Evolutionary conservation across 495 filamentous ascomycete genomes (phyloP), one percentile per base, ranked within the genome.

Genomic region (Lentithecium fluviatile): DNA sequence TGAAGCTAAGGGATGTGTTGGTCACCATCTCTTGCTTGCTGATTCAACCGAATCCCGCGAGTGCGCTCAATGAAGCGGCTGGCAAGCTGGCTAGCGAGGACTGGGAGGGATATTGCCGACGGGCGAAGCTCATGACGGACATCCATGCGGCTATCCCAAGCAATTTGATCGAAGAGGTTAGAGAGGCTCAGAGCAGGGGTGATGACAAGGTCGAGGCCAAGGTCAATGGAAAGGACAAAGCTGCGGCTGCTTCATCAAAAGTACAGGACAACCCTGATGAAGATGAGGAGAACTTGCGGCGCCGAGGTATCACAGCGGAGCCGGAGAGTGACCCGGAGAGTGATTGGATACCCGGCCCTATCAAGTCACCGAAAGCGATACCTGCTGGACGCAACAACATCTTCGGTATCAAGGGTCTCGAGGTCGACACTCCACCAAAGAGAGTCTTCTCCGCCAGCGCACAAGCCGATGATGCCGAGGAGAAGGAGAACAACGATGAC

Each of bases 21-120:
- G 69, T 87, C 53, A 88, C 85, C 0, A 88, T 89, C 40, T 82
- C 79, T 3, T 89, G 86, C 72, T 77, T 89, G 36, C 76, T 89
- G n/a, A 85, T 89, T 50, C 78, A 86, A 48, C 86, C 86, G 6
- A 89, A 89, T 65, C 85, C 86, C 1, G 85, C 85, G 60, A 88
- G 84, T 36, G 84, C 86, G 11, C 76, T 89, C 42, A 89, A 89
- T 66, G 82, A 83, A 12, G 76, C 79, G 13, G 84, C 87, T 6
- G 85, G 86, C 4, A 76, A 79, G 17, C 65, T 88, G 49, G 76
- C 86, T 1, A 78, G 80, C 51, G 86, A 87, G 34, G 83, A 87
- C 57, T 88, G 82, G 58, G 77, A 76, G 12, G 77, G 75, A 2
- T 89, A 83, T 69, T 76, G 79, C 49, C 77, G 80, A 45, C 78